Evolutionary conservation across 2,329 filamentous ascomycete genomes (phyloP), one percentile per base, ranked within the genome.

Genomic region (Fusarium burgessii): DNA sequence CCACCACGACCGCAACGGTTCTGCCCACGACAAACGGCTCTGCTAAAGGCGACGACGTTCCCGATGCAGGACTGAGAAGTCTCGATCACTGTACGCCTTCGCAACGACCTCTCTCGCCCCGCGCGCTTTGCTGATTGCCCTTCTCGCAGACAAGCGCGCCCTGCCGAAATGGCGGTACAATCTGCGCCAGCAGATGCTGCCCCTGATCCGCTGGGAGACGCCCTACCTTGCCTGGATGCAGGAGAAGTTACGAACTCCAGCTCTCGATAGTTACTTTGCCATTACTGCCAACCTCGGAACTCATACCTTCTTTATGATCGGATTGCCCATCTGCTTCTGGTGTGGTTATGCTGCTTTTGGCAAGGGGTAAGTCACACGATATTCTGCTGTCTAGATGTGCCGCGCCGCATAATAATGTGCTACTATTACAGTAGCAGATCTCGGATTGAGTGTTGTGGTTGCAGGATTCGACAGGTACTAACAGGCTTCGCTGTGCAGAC

Each of bases 271-370:
- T 69, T 99, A 98, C 84, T 99, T 99, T 82, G 95, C 96, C 54
- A 93, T 97, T 72, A 97, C 95, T 1, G 96, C 96, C 70, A 99
- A 98, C 81, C 88, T 98, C 59, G 94, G 96, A 72, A 99, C 96
- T 1, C 96, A 99, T 82, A 99, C 96, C 1, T 98, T 98, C 84
- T 99, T 98, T 86, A 98, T 98, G 95, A 88, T 97, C 73, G 92
- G 94, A 63, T 84, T 99, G 77, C 96, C 96, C 9, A 93, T 98
- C 72, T 88, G 97, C 74, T 98, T 98, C 84, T 99, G 96, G 96
- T 97, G 94, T 77, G 95, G 95, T 58, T 93, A 95, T 82, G 91
- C 92, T 45, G 90, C 88, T 70, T 88, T 97, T 73, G 96, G 94
- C 59, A 92, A 96, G 84, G 95, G 92, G 93, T 97, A 90, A 75